These are phyloP conservation scores for Amoebophrya sp. DNA, from an alignment of 169 alveolate genomes.

Conservation along the genomic window DNA sequence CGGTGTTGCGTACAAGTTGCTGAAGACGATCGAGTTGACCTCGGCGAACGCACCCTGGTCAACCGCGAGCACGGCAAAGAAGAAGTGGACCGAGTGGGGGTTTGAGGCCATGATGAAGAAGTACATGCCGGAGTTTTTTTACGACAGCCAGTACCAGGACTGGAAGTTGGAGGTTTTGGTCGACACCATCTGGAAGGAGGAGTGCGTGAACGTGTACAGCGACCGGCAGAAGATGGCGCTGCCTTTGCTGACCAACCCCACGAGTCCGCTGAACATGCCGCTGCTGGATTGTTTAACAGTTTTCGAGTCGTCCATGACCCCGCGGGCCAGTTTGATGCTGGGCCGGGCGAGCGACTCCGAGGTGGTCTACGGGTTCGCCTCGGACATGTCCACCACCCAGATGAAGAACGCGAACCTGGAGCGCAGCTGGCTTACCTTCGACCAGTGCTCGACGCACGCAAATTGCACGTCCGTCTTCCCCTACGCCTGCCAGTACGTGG, in stretches of 20 bases:
- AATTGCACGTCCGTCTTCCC: background rate
- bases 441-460: background rate
- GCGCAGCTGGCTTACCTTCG: background rate
- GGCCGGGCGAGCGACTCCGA: background rate
- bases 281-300: background rate
- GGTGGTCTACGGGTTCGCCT: background rate
- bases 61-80: too few relatives aligned
- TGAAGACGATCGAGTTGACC: background rate
- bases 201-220: background rate
- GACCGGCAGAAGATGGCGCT: background rate
- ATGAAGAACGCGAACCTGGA: background rate
- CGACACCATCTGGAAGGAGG: background rate
- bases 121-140: too few relatives aligned
- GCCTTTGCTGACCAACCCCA: background rate
- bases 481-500: background rate
- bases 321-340: background rate
- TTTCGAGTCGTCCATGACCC: background rate
- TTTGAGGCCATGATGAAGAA: too few relatives aligned
- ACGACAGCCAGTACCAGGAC: too few relatives aligned
- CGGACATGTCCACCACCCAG: background rate
- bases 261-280: background rate
- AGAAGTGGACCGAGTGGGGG: too few relatives aligned
- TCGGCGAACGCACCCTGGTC: background rate
- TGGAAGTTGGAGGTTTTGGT: background rate
- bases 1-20: background rate